A percentile compares a stretch with the other conserved stretches of the same genome.
phyloP scores from a whole-genome alignment of 1,284 basidiomycete species.

The Rhodotorula sp. region DNA sequence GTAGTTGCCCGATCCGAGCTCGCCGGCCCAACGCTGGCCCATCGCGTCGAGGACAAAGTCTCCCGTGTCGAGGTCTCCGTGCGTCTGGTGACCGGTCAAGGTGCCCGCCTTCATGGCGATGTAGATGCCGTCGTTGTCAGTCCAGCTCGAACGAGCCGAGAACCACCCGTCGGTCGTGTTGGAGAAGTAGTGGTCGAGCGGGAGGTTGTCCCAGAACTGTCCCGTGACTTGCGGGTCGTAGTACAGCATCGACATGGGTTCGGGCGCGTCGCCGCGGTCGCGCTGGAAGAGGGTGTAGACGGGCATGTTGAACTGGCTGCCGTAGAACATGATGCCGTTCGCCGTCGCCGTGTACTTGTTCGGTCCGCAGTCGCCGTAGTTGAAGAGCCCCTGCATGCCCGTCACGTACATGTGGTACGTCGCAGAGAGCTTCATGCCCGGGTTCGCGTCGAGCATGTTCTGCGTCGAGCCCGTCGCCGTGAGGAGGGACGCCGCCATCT shows the following conservation, averaged over 20 bases:
- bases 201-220: slow-evolving; percentile 83
- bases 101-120: slow-evolving; percentile 85
- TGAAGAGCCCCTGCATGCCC: slow-evolving; percentile 83
- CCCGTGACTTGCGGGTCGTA: slow-evolving; percentile 80
- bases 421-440: slow-evolving; percentile 71
- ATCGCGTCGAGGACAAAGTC: slow-evolving; percentile 95
- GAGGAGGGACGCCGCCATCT: slow-evolving; percentile 78
- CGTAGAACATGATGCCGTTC: slow-evolving; percentile 69
- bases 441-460: slow-evolving; percentile 68
- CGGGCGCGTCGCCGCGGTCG: slow-evolving; percentile 79
- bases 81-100: slow-evolving; percentile 56
- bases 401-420: slow-evolving; percentile 86
- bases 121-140: slow-evolving; percentile 73
- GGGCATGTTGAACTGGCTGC: slow-evolving; percentile 60
- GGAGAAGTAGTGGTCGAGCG: slow-evolving; percentile 80
- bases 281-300: slow-evolving; percentile 85
- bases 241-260: slow-evolving; percentile 96
- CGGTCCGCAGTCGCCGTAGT: slow-evolving; percentile 90
- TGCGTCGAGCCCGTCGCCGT: slow-evolving; percentile 83
- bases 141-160: slow-evolving; percentile 81
- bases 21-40: slow-evolving; percentile 92
- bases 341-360: slow-evolving; percentile 89
- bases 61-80: slow-evolving; percentile 45
- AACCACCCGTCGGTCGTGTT: slow-evolving; percentile 74
- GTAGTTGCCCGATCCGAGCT: slow-evolving; percentile 72